A percentile compares a stretch with the other conserved stretches of the same genome.
Evolutionary conservation across 2,329 filamentous ascomycete species (phyloP).

Genomic region (Phialocephala subalpina): DNA sequence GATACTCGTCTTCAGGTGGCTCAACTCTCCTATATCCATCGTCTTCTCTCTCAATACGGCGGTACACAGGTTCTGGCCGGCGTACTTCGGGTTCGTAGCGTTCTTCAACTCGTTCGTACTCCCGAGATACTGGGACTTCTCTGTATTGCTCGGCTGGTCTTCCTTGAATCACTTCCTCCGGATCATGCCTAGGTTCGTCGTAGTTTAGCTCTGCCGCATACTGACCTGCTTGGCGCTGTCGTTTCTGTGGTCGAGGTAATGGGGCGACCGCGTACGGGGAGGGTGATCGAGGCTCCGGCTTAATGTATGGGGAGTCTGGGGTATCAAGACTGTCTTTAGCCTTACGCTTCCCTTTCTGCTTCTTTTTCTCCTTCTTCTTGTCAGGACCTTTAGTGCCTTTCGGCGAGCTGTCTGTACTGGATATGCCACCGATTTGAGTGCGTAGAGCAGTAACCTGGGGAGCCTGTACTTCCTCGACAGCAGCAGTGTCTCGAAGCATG

Average conservation of each 20-base stretch:
- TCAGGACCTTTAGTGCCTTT: constrained; percentile 56
- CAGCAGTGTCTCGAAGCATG: constrained; percentile 37
- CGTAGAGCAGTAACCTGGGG: constrained; percentile 67
- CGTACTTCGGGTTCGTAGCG: constrained; percentile 37
- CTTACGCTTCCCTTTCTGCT: constrained; percentile 57
- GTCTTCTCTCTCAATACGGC: constrained; percentile 40
- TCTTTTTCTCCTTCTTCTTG: constrained; percentile 61
- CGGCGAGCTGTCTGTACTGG: constrained; percentile 68
- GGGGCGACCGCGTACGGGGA: constrained; percentile 63
- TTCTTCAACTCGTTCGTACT: constrained; percentile 36
- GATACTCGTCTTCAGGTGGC: constrained; percentile 30
- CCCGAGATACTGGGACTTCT: constrained; percentile 30
- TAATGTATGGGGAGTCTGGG: constrained; percentile 63
- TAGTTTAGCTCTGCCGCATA: constrained; percentile 52
- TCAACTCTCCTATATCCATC: constrained; percentile 36
- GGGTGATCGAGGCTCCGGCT: constrained; percentile 69
- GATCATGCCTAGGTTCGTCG: constrained; percentile 55
- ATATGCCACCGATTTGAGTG: constrained; percentile 53
- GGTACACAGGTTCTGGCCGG: constrained; percentile 35
- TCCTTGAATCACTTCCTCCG: constrained; percentile 35
- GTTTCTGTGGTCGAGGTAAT: constrained; percentile 63
- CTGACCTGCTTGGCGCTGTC: constrained; percentile 57
- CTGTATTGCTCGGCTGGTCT: constrained; percentile 30
- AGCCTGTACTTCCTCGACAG: constrained; percentile 45
- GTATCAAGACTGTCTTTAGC: constrained; percentile 46